A percentile compares a stretch with the other conserved stretches of the same genome.
Evolutionary conservation across 805 yeast species (phyloP).

Genomic region (Candida insectorum): DNA sequence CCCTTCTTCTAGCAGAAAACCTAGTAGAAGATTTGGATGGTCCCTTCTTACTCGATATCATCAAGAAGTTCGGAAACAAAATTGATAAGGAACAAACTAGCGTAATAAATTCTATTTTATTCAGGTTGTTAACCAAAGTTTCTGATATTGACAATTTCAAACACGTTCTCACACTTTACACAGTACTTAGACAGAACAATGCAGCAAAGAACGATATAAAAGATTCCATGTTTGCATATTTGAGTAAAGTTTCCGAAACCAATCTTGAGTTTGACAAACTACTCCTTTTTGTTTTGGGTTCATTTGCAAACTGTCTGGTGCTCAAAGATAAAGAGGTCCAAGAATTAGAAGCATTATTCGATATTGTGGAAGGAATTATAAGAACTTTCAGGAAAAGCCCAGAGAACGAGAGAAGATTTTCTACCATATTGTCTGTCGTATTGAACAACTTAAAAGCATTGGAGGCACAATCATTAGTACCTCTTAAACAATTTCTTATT

Average conservation of each 20-base stretch:
- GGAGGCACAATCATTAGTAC: neutral
- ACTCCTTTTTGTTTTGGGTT: neutral
- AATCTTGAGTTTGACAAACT: neutral
- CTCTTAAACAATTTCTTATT: constrained; percentile 11
- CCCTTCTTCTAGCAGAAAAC: no score
- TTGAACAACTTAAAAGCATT: constrained; percentile 1
- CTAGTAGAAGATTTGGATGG: neutral
- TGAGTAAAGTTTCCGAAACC: neutral
- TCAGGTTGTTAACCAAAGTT: constrained; percentile 2
- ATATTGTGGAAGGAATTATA: neutral
- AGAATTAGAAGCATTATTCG: neutral
- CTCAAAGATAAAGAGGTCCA: no score
- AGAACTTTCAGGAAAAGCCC: constrained; percentile 3
- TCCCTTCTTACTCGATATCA: neutral
- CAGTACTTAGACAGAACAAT: constrained; percentile 1
- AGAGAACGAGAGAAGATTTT: constrained; percentile 1
- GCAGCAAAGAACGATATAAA: neutral
- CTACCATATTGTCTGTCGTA: constrained; percentile 3
- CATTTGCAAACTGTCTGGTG: no score
- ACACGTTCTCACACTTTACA: constrained; percentile 4
- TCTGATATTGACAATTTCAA: constrained; percentile 1
- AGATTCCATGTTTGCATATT: neutral
- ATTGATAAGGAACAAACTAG: neutral
- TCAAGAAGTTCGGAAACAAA: neutral
- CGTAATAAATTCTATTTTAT: neutral